Base-by-base conservation (phyloP, 768 basidiomycete species). In the Albatrellus ellisii region DNA sequence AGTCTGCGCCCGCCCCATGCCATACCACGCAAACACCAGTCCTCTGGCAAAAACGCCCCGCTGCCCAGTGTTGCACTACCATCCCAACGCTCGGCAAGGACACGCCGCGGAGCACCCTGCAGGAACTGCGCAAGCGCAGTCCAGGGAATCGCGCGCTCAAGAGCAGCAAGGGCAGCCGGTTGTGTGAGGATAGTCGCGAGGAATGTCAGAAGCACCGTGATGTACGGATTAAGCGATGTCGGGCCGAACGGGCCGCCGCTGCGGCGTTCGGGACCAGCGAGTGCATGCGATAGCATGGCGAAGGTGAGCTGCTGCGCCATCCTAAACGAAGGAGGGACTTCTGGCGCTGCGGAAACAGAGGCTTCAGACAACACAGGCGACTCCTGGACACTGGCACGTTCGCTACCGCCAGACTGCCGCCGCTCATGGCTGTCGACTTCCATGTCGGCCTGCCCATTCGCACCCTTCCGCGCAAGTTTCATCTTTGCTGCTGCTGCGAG, bases 21-120 rank as follows among this genome's bases (percentile, higher is more conserved):
- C 79, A 92, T 88, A 1, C 95, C 95, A 25, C 95, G 73, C 50
- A 97, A 57, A 53, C 84, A 86, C 90, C 92, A 97, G 54, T 98
- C 95, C 59, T 99, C 95, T 0, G 85, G 72, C 2, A 98, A 63
- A 0, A 79, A 38, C 26, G 18, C 29, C 14, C 4, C 24, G 21
- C 34, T 39, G 8, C 38, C 18, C 12, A 51, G 41, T 35, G 41
- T 46, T 0, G 47, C 47, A 7, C 18, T 24, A 24, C 14, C 36
- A 20, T 44, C 44, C n/a, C n/a, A n/a, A n/a, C n/a, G n/a, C n/a
- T n/a, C n/a, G 3, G 17, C 28, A 15, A 31, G n/a, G 26, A 78
- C 65, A 7, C 76, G 59, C 26, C 66, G 63, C 4, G 82, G 80
- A 6, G 80, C 64, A 5, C 56, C 63, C 17, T 74, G 65, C 52